Base-by-base conservation (phyloP, 75 land plant species). In the Sequoiadendron giganteum region DNA sequence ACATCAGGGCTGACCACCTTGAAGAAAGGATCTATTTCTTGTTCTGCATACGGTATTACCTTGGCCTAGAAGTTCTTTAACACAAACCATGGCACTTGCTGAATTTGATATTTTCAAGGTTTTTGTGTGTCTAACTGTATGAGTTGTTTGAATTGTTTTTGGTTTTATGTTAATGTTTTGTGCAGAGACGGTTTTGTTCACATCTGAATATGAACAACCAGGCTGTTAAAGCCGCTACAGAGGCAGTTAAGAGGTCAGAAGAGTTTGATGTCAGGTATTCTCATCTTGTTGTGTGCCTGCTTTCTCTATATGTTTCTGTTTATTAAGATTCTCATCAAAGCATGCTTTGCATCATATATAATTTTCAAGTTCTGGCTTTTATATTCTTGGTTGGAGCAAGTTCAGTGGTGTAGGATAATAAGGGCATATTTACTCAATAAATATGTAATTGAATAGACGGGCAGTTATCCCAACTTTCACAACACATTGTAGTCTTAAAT, bases 111-210 rank as follows among this genome's bases (percentile, higher is more conserved):
- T 42, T 81, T 21, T 45, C 21, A 8, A 19, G 54, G 32, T 34
- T 45, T 32, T n/a, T 30, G 6, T 34, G 10, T 10, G 42, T 28
- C 28, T 5, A 36, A 61, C 39, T 21, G 25, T 82, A 78, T n/a
- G 30, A 28, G 19, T 36, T 87, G 42, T 86, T 52, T 68, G 36
- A 48, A 55, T 15, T 13, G 28, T 42, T 39, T 30, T 83, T 85
- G 36, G 18, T 49, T 61, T 80, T 38, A 61, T 9, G 28, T 83
- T 70, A 16, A 21, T 65, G 47, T 61, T 65, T 85, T 45, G 6
- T 81, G n/a, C 87, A 96, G 99, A 95, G 98, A 89, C 92, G 99
- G 2, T 97, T 96, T 88, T 97, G 99, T 89, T 97, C 99, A 5
- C 94, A 95, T 89, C 93, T 97, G 87, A 95, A 95, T 3, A 96